Evolutionary conservation across 768 basidiomycete species (phyloP).

Genomic region (Leucocoprinus birnbaumii): DNA sequence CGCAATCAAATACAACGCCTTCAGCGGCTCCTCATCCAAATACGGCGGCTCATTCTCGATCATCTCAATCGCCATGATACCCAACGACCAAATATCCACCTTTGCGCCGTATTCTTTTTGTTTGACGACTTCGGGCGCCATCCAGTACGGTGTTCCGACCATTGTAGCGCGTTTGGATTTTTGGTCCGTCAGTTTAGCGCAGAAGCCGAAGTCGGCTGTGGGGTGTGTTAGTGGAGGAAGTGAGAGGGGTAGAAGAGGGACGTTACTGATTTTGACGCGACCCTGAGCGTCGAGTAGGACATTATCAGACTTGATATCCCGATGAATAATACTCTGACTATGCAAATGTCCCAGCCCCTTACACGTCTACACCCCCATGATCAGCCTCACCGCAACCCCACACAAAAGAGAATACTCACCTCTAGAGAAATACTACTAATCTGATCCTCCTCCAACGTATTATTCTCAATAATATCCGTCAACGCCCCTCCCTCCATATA

Average conservation of each 20-base stretch:
- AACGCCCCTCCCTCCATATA: constrained; percentile 98
- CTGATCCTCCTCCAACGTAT: constrained; percentile 92
- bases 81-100: constrained; percentile 95
- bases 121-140: constrained; percentile 98
- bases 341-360: constrained; percentile 93
- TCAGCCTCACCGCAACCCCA: not conserved
- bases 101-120: constrained; percentile 97
- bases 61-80: constrained; percentile 99
- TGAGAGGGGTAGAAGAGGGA: constrained; percentile 14
- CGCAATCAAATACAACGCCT: constrained; percentile 93
- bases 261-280: constrained; percentile 96
- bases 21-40: constrained; percentile 91
- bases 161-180: constrained; percentile 98
- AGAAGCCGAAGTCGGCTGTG: constrained; percentile 94
- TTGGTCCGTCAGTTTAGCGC: constrained; percentile 93
- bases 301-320: constrained; percentile 97
- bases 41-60: constrained; percentile 98
- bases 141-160: constrained; percentile 98
- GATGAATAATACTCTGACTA: constrained; percentile 92
- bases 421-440: constrained; percentile 90
- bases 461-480: constrained; percentile 97
- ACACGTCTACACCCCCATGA: constrained; percentile 64
- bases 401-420: constrained; percentile 49
- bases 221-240: constrained; percentile 6
- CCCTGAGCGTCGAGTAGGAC: constrained; percentile 91